phyloP scores from a whole-genome alignment of 345 rosid species.

The Psidium guajava region DNA sequence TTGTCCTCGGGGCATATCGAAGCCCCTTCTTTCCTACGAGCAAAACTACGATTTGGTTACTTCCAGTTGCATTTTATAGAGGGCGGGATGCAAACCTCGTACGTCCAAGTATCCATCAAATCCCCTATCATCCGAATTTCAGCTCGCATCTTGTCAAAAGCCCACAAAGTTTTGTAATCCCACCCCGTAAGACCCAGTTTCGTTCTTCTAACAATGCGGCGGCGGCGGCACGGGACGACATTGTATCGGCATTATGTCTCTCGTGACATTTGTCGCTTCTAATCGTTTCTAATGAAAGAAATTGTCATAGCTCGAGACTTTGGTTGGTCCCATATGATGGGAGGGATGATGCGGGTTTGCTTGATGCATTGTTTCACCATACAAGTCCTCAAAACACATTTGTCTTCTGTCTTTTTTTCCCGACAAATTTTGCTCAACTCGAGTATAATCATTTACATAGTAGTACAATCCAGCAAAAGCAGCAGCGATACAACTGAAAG shows the following conservation, averaged over 20 bases:
- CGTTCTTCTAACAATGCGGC: not conserved
- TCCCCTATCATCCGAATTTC: too few relatives aligned
- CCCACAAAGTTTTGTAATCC: too few relatives aligned
- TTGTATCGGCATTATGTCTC: not conserved
- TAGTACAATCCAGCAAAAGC: not conserved
- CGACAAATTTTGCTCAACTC: not conserved
- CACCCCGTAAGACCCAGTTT: not conserved
- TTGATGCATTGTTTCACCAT: not conserved
- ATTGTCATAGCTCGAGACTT: too few relatives aligned
- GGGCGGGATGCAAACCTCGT: too few relatives aligned
- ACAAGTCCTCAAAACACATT: not conserved
- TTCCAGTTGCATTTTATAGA: too few relatives aligned
- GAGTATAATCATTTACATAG: not conserved
- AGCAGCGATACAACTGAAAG: not conserved
- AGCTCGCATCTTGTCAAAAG: too few relatives aligned
- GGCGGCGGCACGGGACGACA: too few relatives aligned
- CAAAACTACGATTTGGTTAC: too few relatives aligned
- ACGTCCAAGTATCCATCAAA: too few relatives aligned
- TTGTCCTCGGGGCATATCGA: too few relatives aligned
- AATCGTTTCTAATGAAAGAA: not conserved
- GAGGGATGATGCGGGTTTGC: not conserved
- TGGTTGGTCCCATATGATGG: too few relatives aligned
- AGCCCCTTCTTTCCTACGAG: too few relatives aligned
- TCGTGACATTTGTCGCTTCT: not conserved
- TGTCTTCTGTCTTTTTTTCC: not conserved